These are phyloP conservation scores for Esteya vermicola DNA, from an alignment of 2,329 filamentous ascomycete genomes.

Conservation along the genomic window DNA sequence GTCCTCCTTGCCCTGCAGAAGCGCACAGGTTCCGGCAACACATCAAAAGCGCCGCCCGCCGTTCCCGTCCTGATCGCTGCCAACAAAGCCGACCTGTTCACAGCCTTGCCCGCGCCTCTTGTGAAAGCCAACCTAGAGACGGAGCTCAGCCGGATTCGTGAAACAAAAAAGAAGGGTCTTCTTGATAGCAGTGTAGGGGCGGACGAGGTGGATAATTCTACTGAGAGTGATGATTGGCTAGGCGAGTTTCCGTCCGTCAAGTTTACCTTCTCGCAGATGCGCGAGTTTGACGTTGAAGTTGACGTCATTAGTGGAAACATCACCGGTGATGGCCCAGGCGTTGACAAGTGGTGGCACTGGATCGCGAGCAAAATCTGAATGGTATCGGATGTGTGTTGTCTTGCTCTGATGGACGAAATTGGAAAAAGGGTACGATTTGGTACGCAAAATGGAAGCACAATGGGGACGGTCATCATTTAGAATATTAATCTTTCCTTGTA, in stretches of 20 bases:
- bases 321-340: constrained; percentile 48
- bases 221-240: constrained; percentile 69
- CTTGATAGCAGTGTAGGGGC: constrained; percentile 65
- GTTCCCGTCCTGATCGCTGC: constrained; percentile 73
- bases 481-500: no score
- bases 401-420: no score
- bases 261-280: constrained; percentile 71
- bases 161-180: constrained; percentile 64
- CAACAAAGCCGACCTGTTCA: constrained; percentile 95
- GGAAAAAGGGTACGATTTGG: no score
- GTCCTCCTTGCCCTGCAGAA: constrained; percentile 73
- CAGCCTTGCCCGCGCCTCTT: constrained; percentile 65
- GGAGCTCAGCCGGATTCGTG: constrained; percentile 67
- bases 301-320: constrained; percentile 66
- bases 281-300: constrained; percentile 68
- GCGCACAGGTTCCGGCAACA: constrained; percentile 25
- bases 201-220: constrained; percentile 29
- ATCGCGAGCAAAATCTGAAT: constrained; percentile 58
- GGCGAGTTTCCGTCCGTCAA: constrained; percentile 64
- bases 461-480: no score
- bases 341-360: constrained; percentile 84
- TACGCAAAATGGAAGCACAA: no score
- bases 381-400: no score
- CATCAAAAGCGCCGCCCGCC: constrained; percentile 37
- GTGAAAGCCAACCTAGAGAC: constrained; percentile 64